Percentiles rank a stretch among this genome's conserved stretches.
Evolutionary conservation across 176 grass and related monocot genomes (phyloP).

Genomic region (Hordeum marinum): DNA sequence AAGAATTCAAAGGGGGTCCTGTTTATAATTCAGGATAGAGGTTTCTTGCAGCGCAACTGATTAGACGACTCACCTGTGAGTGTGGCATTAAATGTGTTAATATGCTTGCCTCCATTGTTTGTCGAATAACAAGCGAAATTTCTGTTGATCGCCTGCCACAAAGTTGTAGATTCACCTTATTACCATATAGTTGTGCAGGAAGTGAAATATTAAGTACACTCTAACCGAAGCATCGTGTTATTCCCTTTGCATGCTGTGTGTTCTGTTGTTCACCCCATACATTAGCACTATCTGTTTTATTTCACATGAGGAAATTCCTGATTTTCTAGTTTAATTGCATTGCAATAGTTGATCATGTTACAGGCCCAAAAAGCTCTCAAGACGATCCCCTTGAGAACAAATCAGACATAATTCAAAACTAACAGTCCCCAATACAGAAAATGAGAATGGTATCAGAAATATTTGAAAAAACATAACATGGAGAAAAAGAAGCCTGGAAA

Average conservation of each 20-base stretch:
- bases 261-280: not conserved
- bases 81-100: conserved; percentile 80
- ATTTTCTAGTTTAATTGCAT: not conserved
- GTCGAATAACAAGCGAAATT: conserved; percentile 94
- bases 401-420: not conserved
- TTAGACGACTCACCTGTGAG: conserved; percentile 56
- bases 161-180: conserved; percentile 5
- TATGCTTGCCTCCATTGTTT: conserved; percentile 97
- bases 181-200: not conserved
- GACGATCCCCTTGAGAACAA: not conserved
- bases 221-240: not conserved
- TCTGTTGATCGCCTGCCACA: conserved; percentile 79
- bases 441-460: not conserved
- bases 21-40: not conserved
- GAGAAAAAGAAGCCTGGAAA: not conserved
- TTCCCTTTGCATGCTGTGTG: not conserved
- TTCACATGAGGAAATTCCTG: not conserved
- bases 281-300: not conserved
- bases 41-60: not conserved
- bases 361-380: not conserved
- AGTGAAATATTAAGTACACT: not conserved
- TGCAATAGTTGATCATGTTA: not conserved
- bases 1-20: not conserved
- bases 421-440: not conserved
- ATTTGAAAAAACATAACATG: not conserved